Conservation (phyloP, 164 flowering plant species). For the Buxus sempervirens region DNA sequence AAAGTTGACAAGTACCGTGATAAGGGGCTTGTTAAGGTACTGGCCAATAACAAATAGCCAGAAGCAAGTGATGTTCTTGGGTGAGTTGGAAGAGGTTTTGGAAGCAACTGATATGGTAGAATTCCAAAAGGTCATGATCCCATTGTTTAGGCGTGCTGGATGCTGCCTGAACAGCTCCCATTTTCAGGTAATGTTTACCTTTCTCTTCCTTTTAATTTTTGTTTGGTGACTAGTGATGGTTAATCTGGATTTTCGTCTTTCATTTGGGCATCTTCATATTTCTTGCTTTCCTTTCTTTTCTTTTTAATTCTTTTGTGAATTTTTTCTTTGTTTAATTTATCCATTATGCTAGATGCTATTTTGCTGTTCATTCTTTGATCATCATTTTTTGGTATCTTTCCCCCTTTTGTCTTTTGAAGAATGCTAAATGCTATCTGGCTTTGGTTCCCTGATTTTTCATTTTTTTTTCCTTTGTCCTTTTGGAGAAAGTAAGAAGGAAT, state of each 20-base stretch:
- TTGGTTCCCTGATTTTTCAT: background rate
- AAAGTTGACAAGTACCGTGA: slow-evolving; percentile 62
- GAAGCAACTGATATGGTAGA: slow-evolving; percentile 74
- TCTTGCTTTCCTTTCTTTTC: background rate
- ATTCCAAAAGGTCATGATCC: slow-evolving; percentile 77
- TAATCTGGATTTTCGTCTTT: background rate
- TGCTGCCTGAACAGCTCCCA: slow-evolving; percentile 80
- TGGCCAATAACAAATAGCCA: slow-evolving; percentile 95
- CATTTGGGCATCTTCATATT: background rate
- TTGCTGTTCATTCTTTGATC: background rate
- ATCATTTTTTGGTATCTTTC: too few relatives aligned
- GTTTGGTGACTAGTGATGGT: background rate
- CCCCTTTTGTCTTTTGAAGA: background rate
- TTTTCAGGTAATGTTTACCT: slow-evolving; percentile 61
- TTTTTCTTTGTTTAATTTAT: too few relatives aligned
- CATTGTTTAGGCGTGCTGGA: slow-evolving; percentile 67
- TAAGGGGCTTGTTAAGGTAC: slow-evolving; percentile 74
- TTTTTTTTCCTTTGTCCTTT: background rate
- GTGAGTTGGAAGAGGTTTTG: slow-evolving; percentile 86
- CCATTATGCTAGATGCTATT: background rate
- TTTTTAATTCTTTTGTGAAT: too few relatives aligned
- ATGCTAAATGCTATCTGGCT: background rate
- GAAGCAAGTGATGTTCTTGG: slow-evolving; percentile 89
- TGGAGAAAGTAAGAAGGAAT: background rate
- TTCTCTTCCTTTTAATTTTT: background rate